phyloP scores from a whole-genome alignment of 305 asterid genomes.

The Caryopteris hybrid region DNA sequence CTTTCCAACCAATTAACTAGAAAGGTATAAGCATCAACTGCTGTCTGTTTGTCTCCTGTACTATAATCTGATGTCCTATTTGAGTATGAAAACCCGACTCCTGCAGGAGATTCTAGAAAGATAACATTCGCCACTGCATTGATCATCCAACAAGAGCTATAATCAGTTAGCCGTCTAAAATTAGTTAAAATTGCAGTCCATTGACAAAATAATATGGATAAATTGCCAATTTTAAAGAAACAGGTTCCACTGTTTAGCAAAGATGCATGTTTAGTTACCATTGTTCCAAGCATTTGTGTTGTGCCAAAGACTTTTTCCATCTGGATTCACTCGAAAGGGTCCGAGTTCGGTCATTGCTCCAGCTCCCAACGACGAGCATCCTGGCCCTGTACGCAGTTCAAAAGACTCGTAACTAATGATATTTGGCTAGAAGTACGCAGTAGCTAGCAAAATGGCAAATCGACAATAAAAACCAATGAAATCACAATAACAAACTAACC shows the following conservation, averaged over 20 bases:
- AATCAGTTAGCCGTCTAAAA: neutral
- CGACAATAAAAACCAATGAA: too few relatives aligned
- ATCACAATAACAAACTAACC: constrained; percentile 21
- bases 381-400: constrained; percentile 39
- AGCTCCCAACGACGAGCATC: constrained; percentile 30
- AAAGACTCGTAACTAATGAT: too few relatives aligned
- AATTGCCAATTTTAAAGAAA: too few relatives aligned
- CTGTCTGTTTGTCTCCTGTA: constrained; percentile 39
- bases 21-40: constrained; percentile 41
- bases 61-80: constrained; percentile 42
- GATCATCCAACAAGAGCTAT: neutral
- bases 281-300: constrained; percentile 49
- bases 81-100: constrained; percentile 70
- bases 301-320: constrained; percentile 38
- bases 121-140: constrained; percentile 54
- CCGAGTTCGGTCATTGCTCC: constrained; percentile 36
- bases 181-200: too few relatives aligned
- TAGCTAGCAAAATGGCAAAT: too few relatives aligned
- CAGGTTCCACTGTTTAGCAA: too few relatives aligned
- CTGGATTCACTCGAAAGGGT: constrained; percentile 30
- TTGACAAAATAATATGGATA: too few relatives aligned
- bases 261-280: constrained; percentile 13
- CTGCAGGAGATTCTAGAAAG: constrained; percentile 64
- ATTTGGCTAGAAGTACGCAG: too few relatives aligned
- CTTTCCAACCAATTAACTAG: too few relatives aligned